Evolutionary conservation across 495 filamentous ascomycete species (phyloP).

Genomic region (Choiromyces venosus): DNA sequence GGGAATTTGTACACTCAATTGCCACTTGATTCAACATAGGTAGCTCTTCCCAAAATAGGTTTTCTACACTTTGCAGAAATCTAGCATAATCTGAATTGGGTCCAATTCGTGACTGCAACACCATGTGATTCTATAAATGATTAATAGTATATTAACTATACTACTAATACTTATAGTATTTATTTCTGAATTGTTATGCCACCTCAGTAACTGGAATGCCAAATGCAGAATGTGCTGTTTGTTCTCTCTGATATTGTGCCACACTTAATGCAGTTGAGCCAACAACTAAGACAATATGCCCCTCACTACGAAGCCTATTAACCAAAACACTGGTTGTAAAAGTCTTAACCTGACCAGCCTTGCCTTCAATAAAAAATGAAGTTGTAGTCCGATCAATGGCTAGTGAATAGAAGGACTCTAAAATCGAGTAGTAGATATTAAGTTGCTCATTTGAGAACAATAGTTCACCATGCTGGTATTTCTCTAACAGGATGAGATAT

Average conservation of each 20-base stretch:
- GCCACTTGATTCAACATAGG: background rate
- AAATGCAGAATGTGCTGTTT: constrained; percentile 23
- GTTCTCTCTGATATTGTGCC: constrained; percentile 15
- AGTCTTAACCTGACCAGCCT: constrained; percentile 15
- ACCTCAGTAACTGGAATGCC: constrained; percentile 23
- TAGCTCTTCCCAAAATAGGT: background rate
- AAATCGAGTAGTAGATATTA: background rate
- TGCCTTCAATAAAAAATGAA: constrained; percentile 23
- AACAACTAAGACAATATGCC: constrained; percentile 17
- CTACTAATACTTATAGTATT: no score
- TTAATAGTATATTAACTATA: background rate
- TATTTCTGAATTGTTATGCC: no score
- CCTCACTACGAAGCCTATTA: constrained; percentile 7
- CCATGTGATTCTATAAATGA: constrained; percentile 1
- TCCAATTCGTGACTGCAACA: background rate
- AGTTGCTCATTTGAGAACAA: background rate
- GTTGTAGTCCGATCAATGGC: background rate
- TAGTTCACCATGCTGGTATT: background rate
- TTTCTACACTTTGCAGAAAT: background rate
- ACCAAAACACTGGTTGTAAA: constrained; percentile 11
- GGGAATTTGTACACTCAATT: constrained; percentile 8
- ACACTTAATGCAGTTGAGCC: constrained; percentile 23
- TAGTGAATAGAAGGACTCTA: background rate
- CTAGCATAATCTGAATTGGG: background rate
- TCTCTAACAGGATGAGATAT: background rate